phyloP scores from a whole-genome alignment of 2,329 filamentous ascomycete genomes.

The Penicillium sp. region DNA sequence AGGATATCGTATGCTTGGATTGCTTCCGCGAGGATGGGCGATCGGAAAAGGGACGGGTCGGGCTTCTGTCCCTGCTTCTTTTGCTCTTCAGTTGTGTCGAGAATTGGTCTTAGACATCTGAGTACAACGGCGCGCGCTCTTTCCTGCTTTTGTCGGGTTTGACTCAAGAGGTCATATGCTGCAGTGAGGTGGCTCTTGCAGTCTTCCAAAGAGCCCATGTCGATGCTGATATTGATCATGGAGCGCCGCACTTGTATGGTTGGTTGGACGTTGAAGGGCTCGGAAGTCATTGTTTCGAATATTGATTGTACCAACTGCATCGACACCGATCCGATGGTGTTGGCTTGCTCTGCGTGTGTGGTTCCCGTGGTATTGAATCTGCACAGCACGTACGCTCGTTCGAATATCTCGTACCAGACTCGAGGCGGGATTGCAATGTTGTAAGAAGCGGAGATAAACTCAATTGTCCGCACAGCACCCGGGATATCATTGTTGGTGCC shows the following conservation, averaged over 20 bases:
- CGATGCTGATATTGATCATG: constrained; percentile 30
- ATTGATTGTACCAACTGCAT: constrained; percentile 49
- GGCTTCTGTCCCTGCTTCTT: neutral
- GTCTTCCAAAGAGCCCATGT: constrained; percentile 12
- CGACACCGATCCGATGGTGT: constrained; percentile 34
- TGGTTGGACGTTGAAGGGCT: constrained; percentile 55
- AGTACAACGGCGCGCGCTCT: constrained; percentile 25
- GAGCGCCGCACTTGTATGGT: constrained; percentile 53
- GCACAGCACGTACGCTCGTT: constrained; percentile 61
- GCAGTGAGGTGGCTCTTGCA: constrained; percentile 27
- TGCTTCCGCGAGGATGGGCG: constrained; percentile 27
- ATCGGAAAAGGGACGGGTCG: constrained; percentile 17
- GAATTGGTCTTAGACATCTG: constrained; percentile 19
- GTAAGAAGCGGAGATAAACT: constrained; percentile 60
- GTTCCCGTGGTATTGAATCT: constrained; percentile 21
- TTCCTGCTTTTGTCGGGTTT: constrained; percentile 27
- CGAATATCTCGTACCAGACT: constrained; percentile 64
- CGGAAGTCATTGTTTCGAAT: constrained; percentile 56
- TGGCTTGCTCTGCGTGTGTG: neutral
- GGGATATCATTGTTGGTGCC: constrained; percentile 62
- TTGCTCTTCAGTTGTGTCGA: neutral
- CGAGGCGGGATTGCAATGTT: constrained; percentile 52
- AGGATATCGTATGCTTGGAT: constrained; percentile 33
- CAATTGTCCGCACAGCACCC: constrained; percentile 56
- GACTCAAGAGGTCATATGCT: constrained; percentile 29